phyloP scores from a whole-genome alignment of 2,329 filamentous ascomycete species.

The Botrytis cinerea region DNA sequence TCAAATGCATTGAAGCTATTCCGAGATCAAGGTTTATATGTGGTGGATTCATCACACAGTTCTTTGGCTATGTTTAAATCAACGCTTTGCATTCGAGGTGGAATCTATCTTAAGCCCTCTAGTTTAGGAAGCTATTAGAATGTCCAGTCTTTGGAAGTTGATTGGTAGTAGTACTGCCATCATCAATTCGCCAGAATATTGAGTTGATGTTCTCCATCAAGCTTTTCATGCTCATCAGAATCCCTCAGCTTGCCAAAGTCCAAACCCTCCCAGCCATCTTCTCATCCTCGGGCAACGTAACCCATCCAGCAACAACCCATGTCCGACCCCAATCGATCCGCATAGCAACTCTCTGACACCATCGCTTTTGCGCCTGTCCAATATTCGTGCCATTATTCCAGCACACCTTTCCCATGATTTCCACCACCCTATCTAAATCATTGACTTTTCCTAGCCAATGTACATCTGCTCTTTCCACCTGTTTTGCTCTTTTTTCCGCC shows the following conservation, averaged over 20 bases:
- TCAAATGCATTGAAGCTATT: neutral
- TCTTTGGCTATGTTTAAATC: neutral
- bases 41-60: neutral
- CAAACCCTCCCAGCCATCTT: neutral
- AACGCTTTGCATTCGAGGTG: neutral
- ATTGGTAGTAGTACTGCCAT: neutral
- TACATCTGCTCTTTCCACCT: neutral
- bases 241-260: neutral
- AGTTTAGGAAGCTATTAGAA: neutral
- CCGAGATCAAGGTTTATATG: neutral
- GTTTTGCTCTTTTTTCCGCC: neutral
- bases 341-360: neutral
- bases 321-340: neutral
- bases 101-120: neutral
- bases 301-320: neutral
- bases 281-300: neutral
- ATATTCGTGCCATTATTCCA: neutral
- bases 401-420: neutral
- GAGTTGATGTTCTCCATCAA: neutral
- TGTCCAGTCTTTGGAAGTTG: neutral
- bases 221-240: neutral
- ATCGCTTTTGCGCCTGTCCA: neutral
- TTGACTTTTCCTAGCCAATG: slow-evolving; percentile 10
- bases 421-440: neutral
- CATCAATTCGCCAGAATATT: neutral